Conservation (phyloP, 306 rosid genomes). For the Citrullus colocynthis region DNA sequence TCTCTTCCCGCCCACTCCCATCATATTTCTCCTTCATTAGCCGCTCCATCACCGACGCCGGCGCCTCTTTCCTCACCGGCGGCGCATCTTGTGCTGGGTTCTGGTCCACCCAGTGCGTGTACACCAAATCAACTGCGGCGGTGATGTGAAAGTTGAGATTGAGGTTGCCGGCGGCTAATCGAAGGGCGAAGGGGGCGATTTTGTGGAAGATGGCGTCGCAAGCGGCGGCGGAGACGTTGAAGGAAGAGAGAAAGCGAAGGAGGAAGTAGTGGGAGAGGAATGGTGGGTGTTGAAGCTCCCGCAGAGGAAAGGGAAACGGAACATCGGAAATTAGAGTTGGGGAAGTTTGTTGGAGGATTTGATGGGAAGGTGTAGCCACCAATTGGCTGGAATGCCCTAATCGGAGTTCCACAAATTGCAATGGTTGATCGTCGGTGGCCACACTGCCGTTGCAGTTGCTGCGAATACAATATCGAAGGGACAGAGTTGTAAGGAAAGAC, state of each 20-base stretch:
- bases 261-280: not conserved
- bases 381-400: not conserved
- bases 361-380: not conserved
- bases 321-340: too few relatives aligned
- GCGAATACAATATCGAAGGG: not conserved
- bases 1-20: not conserved
- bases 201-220: not conserved
- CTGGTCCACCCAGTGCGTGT: not conserved
- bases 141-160: not conserved
- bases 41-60: not conserved
- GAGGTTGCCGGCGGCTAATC: not conserved
- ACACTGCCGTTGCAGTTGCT: not conserved
- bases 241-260: not conserved
- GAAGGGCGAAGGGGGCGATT: not conserved
- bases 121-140: not conserved
- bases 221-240: not conserved
- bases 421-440: not conserved
- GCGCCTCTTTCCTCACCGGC: not conserved
- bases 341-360: not conserved
- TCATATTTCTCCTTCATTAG: not conserved
- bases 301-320: not conserved
- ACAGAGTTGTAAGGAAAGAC: not conserved
- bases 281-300: not conserved
- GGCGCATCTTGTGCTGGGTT: not conserved
- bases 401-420: not conserved